phyloP scores from a whole-genome alignment of 2,329 filamentous ascomycete genomes.

The Simplicillium sp. region DNA sequence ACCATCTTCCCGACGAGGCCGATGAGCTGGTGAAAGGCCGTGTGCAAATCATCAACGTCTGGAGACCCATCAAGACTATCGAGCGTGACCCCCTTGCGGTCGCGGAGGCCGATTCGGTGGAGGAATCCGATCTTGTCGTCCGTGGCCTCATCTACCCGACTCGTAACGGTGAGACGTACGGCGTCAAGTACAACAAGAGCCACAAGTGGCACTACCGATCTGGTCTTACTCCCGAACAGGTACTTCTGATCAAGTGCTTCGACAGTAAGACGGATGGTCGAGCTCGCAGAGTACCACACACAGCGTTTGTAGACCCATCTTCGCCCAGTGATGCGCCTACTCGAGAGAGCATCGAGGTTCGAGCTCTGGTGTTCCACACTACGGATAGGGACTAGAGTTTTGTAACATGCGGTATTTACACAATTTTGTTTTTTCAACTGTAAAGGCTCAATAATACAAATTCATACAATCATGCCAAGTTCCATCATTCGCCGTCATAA shows the following conservation, averaged over 20 bases:
- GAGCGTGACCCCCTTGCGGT: constrained; percentile 44
- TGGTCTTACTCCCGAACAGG: constrained; percentile 40
- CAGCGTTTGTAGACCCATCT: constrained; percentile 38
- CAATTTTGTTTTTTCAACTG: too few relatives aligned
- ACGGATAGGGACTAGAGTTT: constrained; percentile 21
- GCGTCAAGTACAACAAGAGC: constrained; percentile 26
- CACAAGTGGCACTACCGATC: constrained; percentile 46
- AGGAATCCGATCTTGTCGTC: constrained; percentile 38
- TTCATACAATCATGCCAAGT: too few relatives aligned
- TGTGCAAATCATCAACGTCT: constrained; percentile 44
- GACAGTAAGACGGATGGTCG: constrained; percentile 46
- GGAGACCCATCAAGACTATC: constrained; percentile 41
- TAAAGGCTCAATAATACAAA: too few relatives aligned
- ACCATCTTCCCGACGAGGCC: constrained; percentile 31
- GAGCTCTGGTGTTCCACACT: constrained; percentile 42
- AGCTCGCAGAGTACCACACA: constrained; percentile 44
- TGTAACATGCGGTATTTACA: too few relatives aligned
- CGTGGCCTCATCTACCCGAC: constrained; percentile 40
- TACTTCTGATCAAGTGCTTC: constrained; percentile 52
- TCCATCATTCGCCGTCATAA: too few relatives aligned
- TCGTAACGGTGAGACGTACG: constrained; percentile 38
- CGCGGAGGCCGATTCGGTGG: constrained; percentile 38
- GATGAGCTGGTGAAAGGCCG: constrained; percentile 31
- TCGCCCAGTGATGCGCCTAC: constrained; percentile 28
- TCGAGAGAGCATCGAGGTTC: constrained; percentile 52